Conservation (phyloP, 371 early-diverging fungal species). For the Amoeboradix gromovi region DNA sequence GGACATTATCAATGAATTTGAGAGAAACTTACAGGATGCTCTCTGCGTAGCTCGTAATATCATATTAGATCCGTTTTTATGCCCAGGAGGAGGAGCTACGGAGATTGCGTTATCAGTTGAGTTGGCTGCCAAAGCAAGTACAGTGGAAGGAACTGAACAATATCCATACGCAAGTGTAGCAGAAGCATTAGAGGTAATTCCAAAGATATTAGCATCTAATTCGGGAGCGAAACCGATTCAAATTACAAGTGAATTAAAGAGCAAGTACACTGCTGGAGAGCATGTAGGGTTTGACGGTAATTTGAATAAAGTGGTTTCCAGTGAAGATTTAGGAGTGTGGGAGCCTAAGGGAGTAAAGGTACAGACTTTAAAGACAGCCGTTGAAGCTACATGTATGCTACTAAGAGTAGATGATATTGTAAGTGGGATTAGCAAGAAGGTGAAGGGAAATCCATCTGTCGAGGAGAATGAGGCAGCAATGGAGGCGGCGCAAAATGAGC, state of each 20-base stretch:
- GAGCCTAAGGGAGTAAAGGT: constrained; percentile 98
- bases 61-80: constrained; percentile 61
- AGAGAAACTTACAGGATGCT: constrained; percentile 97
- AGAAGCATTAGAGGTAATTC: constrained; percentile 92
- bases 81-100: constrained; percentile 98
- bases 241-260: constrained; percentile 64
- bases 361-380: constrained; percentile 97
- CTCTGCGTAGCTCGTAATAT: constrained; percentile 96
- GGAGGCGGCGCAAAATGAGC: background rate
- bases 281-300: constrained; percentile 84
- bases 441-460: background rate
- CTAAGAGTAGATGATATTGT: constrained; percentile 76
- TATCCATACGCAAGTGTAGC: constrained; percentile 84
- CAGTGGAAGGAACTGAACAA: constrained; percentile 60
- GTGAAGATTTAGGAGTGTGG: constrained; percentile 86
- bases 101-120: constrained; percentile 91
- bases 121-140: constrained; percentile 60
- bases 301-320: constrained; percentile 77
- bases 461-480: background rate
- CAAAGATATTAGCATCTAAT: constrained; percentile 90
- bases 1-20: constrained; percentile 94
- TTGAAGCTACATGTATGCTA: constrained; percentile 31
- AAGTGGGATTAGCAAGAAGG: constrained; percentile 41
- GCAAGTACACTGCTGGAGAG: constrained; percentile 63
- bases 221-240: constrained; percentile 87